Base-by-base conservation (phyloP, 805 yeast species). In the Candida wancherniae region DNA sequence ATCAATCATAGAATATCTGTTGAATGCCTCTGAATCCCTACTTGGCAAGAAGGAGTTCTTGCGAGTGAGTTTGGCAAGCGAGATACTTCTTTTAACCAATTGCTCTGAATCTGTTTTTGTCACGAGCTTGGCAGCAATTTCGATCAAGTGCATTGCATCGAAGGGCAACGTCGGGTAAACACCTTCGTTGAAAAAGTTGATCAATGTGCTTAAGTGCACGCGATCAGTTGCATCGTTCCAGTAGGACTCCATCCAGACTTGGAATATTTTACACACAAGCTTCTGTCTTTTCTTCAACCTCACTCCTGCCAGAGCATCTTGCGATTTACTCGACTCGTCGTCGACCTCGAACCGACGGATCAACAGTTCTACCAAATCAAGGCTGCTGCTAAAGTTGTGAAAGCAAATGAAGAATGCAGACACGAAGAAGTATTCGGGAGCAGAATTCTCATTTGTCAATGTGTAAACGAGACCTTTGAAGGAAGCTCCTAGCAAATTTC, bases 171-270 rank as follows among this genome's bases (percentile, higher is more conserved):
- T 64, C 9, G 54, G 48, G n/a, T 74, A 64, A n/a, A 78, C 67
- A 9, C 79, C 86, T 55, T 84, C 94, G 52, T 83, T 84, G 49
- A 84, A 79, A 50, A 86, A 82, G 48, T 83, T 83, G 26, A 83
- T 69, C 47, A 86, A 59, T 0, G 85, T 80, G 9, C 92, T 75
- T 26, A 87, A 58, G 22, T 79, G 61, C 15, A 55, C 58, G 39
- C 71, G 73, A 53, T 87, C 95, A 5, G 57, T 33, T 24, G 69
- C 66, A 28, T 72, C 74, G 40, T 78, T 75, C 96, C 96, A 90
- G 52, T 82, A 87, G 30, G 92, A 80, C 55, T 86, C 94, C 55
- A 90, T 60, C 98, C 98, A 90, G 20, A 75, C 63, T 52, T 77
- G 83, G 50, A 87, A 74, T 53, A 81, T 67, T 42, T 73, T 75